These are phyloP conservation scores for Microbotryum silenes-acaulis DNA, from an alignment of 1,284 basidiomycete genomes.

Conservation along the genomic window DNA sequence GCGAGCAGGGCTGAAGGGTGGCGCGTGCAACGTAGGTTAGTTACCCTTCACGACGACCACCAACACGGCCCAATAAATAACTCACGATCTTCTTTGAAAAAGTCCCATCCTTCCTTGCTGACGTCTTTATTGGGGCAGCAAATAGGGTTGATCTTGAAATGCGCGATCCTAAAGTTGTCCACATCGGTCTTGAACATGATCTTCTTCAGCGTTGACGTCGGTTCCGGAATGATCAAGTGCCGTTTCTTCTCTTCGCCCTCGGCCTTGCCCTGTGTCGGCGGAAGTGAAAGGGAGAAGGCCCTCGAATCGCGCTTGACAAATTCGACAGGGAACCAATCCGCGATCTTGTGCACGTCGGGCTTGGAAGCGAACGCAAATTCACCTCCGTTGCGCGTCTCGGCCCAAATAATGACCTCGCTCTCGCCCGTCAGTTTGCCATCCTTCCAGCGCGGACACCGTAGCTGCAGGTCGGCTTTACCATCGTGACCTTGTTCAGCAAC, in stretches of 20 bases:
- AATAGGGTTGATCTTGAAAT: slow-evolving; percentile 35
- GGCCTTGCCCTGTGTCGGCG: slow-evolving; percentile 29
- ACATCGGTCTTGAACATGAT: slow-evolving; percentile 28
- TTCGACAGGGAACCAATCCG: slow-evolving; percentile 33
- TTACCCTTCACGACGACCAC: neutral
- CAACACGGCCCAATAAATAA: neutral
- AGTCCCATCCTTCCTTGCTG: slow-evolving; percentile 30
- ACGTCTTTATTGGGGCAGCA: slow-evolving; percentile 23
- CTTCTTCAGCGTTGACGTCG: slow-evolving; percentile 4
- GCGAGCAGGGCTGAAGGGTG: slow-evolving; percentile 28
- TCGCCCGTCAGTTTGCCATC: slow-evolving; percentile 23
- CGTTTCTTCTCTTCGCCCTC: slow-evolving; percentile 31
- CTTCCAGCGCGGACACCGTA: slow-evolving; percentile 24
- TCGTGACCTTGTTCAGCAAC: slow-evolving; percentile 29
- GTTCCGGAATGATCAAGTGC: slow-evolving; percentile 25
- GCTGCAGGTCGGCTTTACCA: slow-evolving; percentile 31
- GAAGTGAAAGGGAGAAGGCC: slow-evolving; percentile 31
- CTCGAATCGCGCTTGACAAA: slow-evolving; percentile 31
- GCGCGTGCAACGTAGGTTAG: neutral
- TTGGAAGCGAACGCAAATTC: slow-evolving; percentile 21
- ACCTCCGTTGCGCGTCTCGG: slow-evolving; percentile 22
- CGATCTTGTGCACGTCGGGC: slow-evolving; percentile 23
- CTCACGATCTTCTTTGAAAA: slow-evolving; percentile 34
- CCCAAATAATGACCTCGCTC: slow-evolving; percentile 28
- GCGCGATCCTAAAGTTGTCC: slow-evolving; percentile 23